Evolutionary conservation across 1,284 basidiomycete species (phyloP).

Genomic region (Cryptococcus amylolentus): DNA sequence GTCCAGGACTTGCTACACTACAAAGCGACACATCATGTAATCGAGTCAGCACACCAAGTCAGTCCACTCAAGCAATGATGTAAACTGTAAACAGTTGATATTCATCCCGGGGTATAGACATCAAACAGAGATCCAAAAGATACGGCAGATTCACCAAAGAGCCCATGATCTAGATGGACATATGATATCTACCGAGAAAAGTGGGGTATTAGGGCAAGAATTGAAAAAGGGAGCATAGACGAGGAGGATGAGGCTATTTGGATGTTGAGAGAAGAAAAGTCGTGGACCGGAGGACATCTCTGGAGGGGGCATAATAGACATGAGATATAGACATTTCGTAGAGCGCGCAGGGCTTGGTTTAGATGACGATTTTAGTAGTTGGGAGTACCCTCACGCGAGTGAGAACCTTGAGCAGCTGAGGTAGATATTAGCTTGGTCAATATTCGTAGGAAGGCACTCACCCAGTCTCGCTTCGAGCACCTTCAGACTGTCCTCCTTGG

Average conservation of each 20-base stretch:
- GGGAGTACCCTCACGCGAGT: slow-evolving; percentile 13
- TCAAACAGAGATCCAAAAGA: background rate
- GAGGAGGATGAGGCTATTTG: background rate
- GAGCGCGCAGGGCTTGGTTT: background rate
- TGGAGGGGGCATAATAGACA: background rate
- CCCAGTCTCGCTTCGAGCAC: slow-evolving; percentile 50
- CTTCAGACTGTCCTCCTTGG: slow-evolving; percentile 71
- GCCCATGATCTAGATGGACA: background rate
- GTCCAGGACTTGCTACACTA: too few relatives aligned
- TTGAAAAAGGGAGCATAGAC: background rate
- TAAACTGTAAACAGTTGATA: background rate
- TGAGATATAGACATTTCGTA: background rate
- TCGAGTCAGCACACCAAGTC: too few relatives aligned
- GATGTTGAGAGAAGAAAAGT: background rate
- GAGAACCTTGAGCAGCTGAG: slow-evolving; percentile 14
- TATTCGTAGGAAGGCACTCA: slow-evolving; percentile 15
- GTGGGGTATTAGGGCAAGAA: background rate
- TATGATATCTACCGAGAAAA: background rate
- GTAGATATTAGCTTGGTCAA: background rate
- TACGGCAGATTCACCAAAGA: background rate
- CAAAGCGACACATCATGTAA: too few relatives aligned
- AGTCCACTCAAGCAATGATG: background rate
- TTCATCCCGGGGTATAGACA: background rate
- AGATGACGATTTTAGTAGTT: background rate
- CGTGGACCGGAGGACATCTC: background rate